Conservation (phyloP, 768 basidiomycete genomes). For the Naganishia kalamii region DNA sequence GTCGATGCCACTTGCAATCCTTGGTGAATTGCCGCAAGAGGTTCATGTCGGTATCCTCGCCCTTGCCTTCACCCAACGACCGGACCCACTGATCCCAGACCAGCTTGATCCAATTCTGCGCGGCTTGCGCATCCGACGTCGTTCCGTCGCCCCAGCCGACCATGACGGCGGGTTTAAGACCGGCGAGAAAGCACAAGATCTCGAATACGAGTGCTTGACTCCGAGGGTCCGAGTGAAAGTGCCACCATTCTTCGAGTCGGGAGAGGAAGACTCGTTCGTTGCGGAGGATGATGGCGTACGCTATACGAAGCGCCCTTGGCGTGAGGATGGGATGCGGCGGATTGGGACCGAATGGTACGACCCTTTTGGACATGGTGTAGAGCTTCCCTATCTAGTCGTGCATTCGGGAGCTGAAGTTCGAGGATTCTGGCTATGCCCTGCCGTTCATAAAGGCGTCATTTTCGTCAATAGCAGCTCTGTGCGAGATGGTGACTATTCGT, state of each 20-base stretch:
- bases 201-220: constrained; percentile 17
- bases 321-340: constrained; percentile 5
- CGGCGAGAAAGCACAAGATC: constrained; percentile 11
- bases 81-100: constrained; percentile 12
- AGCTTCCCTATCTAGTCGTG: neutral
- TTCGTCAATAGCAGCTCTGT: no score
- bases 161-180: constrained; percentile 16
- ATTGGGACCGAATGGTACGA: constrained; percentile 14
- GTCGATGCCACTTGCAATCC: constrained; percentile 13
- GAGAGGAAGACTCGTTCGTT: constrained; percentile 13
- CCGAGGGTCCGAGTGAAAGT: constrained; percentile 9
- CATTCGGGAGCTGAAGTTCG: neutral
- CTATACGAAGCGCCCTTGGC: neutral
- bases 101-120: constrained; percentile 13
- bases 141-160: constrained; percentile 22
- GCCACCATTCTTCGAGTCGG: constrained; percentile 6
- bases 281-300: neutral
- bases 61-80: neutral
- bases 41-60: constrained; percentile 1
- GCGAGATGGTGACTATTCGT: no score
- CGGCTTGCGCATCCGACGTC: constrained; percentile 1
- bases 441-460: no score
- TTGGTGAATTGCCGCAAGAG: constrained; percentile 5
- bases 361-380: neutral
- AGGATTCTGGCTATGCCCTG: neutral